A percentile compares a stretch with the other conserved stretches of the same genome.
These are phyloP conservation scores for Aspergillus neoniger DNA, from an alignment of 2,329 filamentous ascomycete genomes.

Conservation along the genomic window DNA sequence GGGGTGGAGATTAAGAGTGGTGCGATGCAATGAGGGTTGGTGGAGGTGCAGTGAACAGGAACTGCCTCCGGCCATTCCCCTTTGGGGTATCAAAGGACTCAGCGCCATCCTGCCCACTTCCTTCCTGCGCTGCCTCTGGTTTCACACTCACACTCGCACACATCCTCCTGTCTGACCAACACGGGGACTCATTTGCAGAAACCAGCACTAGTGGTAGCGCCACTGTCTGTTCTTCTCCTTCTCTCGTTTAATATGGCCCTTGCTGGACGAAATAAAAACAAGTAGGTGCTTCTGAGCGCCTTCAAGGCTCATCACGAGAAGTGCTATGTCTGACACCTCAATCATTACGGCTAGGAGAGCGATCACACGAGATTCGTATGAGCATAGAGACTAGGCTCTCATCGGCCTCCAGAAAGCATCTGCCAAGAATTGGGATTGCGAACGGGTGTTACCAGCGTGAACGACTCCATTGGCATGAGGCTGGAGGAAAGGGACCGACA, in stretches of 20 bases:
- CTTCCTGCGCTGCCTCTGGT: neutral
- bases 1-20: neutral
- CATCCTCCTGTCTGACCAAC: neutral
- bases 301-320: neutral
- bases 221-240: neutral
- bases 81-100: slow-evolving; percentile 31
- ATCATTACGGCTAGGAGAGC: neutral
- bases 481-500: neutral
- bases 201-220: neutral
- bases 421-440: neutral
- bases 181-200: neutral
- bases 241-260: neutral
- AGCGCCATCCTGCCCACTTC: neutral
- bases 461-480: neutral
- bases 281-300: neutral
- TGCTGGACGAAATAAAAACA: neutral
- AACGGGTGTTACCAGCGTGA: neutral
- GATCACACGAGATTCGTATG: neutral
- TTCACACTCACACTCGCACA: neutral
- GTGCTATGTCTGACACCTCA: neutral
- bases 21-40: neutral
- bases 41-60: neutral
- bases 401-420: neutral
- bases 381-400: neutral
- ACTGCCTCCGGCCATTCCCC: slow-evolving; percentile 13